Conservation (phyloP, 2,329 filamentous ascomycete genomes). For the Colletotrichum gloeosporioides region DNA sequence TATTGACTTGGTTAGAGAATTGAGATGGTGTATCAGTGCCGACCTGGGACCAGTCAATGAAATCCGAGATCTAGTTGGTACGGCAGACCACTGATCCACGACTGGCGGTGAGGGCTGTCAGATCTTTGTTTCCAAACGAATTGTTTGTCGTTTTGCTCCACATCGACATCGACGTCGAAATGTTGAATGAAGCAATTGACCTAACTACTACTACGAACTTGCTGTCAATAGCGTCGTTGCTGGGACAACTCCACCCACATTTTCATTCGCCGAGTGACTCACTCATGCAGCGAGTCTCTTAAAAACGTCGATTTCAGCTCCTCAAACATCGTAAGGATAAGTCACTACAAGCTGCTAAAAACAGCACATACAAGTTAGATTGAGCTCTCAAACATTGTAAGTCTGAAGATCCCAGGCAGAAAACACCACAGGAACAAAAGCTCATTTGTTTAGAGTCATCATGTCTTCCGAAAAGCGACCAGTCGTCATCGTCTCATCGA, state of each 20-base stretch:
- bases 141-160: neutral
- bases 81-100: neutral
- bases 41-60: neutral
- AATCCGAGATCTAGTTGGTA: neutral
- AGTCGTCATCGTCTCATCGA: conserved; percentile 39
- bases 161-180: neutral
- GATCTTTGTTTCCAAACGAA: neutral
- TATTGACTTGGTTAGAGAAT: neutral
- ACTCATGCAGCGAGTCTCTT: neutral
- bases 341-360: neutral
- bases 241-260: neutral
- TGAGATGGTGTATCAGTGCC: neutral
- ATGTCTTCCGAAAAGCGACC: neutral
- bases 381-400: neutral
- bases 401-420: neutral
- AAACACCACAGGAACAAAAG: neutral
- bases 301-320: neutral
- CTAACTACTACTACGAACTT: neutral
- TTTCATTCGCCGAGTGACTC: neutral
- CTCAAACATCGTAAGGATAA: neutral
- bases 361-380: too few relatives aligned
- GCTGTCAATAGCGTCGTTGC: neutral
- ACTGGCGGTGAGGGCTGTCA: neutral
- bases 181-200: neutral
- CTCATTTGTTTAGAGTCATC: neutral